phyloP scores from a whole-genome alignment of 345 rosid species.

The Gossypium arboreum region DNA sequence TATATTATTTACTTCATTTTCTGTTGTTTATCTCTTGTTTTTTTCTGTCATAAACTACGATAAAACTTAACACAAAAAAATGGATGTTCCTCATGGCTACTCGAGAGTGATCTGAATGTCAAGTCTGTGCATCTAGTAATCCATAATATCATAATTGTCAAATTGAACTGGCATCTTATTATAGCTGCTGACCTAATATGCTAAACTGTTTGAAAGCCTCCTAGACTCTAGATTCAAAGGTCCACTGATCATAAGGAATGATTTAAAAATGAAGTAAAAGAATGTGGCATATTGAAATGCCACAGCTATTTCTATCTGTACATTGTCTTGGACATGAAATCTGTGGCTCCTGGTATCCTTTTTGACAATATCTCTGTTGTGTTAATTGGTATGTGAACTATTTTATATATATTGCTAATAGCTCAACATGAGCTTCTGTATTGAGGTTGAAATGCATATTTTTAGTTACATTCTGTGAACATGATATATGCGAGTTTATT shows the following conservation, averaged over 20 bases:
- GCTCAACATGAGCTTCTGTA: not conserved
- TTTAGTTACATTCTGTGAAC: not conserved
- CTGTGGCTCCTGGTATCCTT: not conserved
- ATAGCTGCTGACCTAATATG: not conserved
- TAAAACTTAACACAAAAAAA: not conserved
- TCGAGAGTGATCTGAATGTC: not conserved
- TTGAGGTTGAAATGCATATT: not conserved
- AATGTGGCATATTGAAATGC: not conserved
- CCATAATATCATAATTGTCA: not conserved
- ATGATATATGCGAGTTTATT: not conserved
- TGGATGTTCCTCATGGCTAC: not conserved
- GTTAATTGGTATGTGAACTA: not conserved
- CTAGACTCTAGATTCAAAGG: not conserved
- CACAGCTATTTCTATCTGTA: not conserved
- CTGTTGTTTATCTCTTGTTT: not conserved
- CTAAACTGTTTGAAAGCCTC: not conserved
- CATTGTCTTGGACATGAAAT: not conserved
- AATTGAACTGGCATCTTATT: not conserved
- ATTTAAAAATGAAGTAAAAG: not conserved
- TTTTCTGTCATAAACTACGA: not conserved
- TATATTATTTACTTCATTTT: not conserved
- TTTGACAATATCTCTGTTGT: not conserved
- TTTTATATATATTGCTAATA: not conserved
- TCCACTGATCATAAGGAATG: not conserved
- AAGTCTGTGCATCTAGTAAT: not conserved